A percentile compares a stretch with the other conserved stretches of the same genome.
These are phyloP conservation scores for Tylopilus sp. DNA, from an alignment of 768 basidiomycete genomes.

Conservation along the genomic window DNA sequence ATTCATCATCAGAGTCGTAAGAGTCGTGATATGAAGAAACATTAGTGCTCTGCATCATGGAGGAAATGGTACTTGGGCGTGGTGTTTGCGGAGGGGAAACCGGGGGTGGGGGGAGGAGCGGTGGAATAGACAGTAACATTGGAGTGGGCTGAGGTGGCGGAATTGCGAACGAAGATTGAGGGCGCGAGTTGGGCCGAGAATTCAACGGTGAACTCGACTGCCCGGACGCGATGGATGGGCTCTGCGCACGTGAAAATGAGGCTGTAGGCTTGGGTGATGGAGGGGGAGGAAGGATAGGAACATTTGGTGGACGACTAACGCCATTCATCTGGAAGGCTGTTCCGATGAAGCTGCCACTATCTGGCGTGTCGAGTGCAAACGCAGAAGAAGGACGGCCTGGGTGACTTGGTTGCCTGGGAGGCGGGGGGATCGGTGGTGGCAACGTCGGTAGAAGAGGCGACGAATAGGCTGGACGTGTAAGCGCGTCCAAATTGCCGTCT, in stretches of 20 bases:
- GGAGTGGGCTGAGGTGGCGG: conserved; percentile 24
- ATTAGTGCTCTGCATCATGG: background rate
- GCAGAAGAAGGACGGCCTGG: conserved; percentile 11
- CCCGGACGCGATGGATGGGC: conserved; percentile 4
- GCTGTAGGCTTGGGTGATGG: conserved; percentile 31
- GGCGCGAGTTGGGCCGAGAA: conserved; percentile 15
- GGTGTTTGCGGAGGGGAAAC: conserved; percentile 33
- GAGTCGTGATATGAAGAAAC: conserved; percentile 17
- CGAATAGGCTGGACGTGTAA: conserved; percentile 43
- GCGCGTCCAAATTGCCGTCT: conserved; percentile 35
- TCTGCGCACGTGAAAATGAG: conserved; percentile 15
- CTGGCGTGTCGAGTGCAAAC: background rate
- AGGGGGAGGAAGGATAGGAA: conserved; percentile 21
- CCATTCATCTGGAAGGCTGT: background rate
- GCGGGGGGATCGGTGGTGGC: conserved; percentile 45
- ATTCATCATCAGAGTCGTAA: conserved; percentile 43
- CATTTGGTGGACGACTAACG: conserved; percentile 1
- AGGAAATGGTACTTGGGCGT: conserved; percentile 16
- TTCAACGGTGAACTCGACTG: conserved; percentile 6
- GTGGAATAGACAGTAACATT: conserved; percentile 24
- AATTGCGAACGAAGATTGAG: conserved; percentile 19
- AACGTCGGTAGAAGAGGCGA: conserved; percentile 41
- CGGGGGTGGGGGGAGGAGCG: conserved; percentile 31
- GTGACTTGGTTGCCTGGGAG: conserved; percentile 25
- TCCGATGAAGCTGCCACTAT: background rate